Evolutionary conservation across 805 yeast species (phyloP).

Genomic region (Ogataea neopini): DNA sequence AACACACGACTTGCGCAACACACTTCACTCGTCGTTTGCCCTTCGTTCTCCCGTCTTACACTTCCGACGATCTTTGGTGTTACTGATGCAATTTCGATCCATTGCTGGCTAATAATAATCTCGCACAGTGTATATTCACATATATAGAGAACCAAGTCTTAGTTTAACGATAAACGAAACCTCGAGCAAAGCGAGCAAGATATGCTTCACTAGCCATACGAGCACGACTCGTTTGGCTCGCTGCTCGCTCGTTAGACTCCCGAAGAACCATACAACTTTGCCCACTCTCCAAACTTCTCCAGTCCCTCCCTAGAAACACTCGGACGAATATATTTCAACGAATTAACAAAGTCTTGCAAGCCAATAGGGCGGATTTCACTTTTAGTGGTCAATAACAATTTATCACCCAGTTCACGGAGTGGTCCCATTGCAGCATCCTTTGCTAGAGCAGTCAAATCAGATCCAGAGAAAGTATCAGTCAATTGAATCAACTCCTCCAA

Average conservation of each 20-base stretch:
- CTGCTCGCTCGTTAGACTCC: conserved; percentile 51
- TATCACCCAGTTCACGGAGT: conserved; percentile 83
- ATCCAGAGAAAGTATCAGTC: conserved; percentile 77
- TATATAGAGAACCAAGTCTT: neutral
- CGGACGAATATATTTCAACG: conserved; percentile 80
- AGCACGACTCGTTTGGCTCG: neutral
- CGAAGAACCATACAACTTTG: conserved; percentile 78
- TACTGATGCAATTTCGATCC: too few species aligned
- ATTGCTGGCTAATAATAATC: neutral
- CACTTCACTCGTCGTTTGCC: too few species aligned
- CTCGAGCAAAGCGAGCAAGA: neutral
- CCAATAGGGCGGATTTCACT: conserved; percentile 77
- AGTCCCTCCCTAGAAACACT: conserved; percentile 86
- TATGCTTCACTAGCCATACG: neutral
- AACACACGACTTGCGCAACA: too few species aligned
- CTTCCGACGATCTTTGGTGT: too few species aligned
- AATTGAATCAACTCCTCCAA: conserved; percentile 56
- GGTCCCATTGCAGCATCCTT: conserved; percentile 99
- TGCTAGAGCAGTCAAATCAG: conserved; percentile 89
- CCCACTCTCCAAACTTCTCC: conserved; percentile 85
- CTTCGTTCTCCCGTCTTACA: too few species aligned
- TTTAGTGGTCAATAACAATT: conserved; percentile 64
- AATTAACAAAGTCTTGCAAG: conserved; percentile 69
- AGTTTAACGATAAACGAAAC: neutral
- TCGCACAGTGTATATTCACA: conserved; percentile 3